These are phyloP conservation scores for Rosa rugosa DNA, from an alignment of 306 rosid species.

Conservation along the genomic window DNA sequence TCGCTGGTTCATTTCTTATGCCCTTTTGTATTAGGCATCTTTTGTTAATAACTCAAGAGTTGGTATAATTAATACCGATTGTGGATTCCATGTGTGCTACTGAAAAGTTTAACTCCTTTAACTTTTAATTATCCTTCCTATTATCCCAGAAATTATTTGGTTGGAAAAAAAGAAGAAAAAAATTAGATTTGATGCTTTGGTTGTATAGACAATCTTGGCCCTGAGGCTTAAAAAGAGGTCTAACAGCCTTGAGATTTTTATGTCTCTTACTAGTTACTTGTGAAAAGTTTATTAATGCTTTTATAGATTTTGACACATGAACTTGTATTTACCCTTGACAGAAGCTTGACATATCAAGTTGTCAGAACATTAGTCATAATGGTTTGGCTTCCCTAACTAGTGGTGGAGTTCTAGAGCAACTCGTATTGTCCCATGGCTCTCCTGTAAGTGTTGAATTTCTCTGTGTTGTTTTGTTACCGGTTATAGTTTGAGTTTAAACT, in stretches of 20 bases:
- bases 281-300: not conserved
- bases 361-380: conserved; percentile 62
- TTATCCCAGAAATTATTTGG: not conserved
- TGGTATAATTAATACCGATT: not conserved
- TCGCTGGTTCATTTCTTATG: conserved; percentile 21
- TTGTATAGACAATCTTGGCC: not conserved
- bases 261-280: not conserved
- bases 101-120: not conserved
- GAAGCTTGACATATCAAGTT: conserved; percentile 86
- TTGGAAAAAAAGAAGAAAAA: not conserved
- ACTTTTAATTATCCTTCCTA: not conserved
- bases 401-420: conserved; percentile 54
- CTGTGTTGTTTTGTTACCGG: not conserved
- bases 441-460: conserved; percentile 54
- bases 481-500: conserved; percentile 18
- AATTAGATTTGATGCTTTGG: not conserved
- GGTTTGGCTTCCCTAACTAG: conserved; percentile 69
- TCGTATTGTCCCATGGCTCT: conserved; percentile 66
- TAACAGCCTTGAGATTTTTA: not conserved
- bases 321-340: conserved; percentile 38
- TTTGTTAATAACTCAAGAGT: not conserved
- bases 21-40: not conserved
- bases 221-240: not conserved
- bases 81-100: not conserved
- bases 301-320: conserved; percentile 7